Conservation (phyloP, 75 land plant genomes). For the Pinus tabuliformis region DNA sequence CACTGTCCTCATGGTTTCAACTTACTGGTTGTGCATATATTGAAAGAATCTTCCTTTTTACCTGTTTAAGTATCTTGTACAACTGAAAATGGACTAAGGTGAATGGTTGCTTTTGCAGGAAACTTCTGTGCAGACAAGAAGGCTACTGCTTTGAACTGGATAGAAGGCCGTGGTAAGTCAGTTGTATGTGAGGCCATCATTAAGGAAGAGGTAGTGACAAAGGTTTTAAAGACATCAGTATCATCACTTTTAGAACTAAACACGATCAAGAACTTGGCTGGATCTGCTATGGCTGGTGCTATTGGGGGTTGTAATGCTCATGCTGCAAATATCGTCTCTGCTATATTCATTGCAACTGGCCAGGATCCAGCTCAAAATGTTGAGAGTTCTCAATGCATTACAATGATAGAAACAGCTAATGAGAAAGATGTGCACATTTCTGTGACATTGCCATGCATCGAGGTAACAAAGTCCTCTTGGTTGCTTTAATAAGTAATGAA, state of each 20-base stretch:
- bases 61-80: too few relatives aligned
- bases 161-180: constrained; percentile 82
- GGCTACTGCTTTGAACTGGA: constrained; percentile 77
- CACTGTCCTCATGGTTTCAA: too few relatives aligned
- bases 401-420: constrained; percentile 71
- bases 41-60: too few relatives aligned
- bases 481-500: too few relatives aligned
- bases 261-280: constrained; percentile 79
- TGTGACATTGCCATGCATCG: constrained; percentile 65
- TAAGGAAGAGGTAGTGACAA: constrained; percentile 58
- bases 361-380: constrained; percentile 91
- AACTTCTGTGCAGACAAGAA: constrained; percentile 62
- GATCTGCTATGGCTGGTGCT: constrained; percentile 92
- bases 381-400: constrained; percentile 84
- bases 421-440: constrained; percentile 75
- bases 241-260: constrained; percentile 84
- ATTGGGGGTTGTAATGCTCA: constrained; percentile 88
- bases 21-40: too few relatives aligned
- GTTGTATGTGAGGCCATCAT: constrained; percentile 84
- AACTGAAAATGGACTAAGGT: too few relatives aligned
- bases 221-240: constrained; percentile 75
- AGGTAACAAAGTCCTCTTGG: neutral
- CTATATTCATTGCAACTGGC: constrained; percentile 77
- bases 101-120: constrained; percentile 27
- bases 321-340: constrained; percentile 80